phyloP scores from a whole-genome alignment of 129 eudicot species.

The Tagetes patula region DNA sequence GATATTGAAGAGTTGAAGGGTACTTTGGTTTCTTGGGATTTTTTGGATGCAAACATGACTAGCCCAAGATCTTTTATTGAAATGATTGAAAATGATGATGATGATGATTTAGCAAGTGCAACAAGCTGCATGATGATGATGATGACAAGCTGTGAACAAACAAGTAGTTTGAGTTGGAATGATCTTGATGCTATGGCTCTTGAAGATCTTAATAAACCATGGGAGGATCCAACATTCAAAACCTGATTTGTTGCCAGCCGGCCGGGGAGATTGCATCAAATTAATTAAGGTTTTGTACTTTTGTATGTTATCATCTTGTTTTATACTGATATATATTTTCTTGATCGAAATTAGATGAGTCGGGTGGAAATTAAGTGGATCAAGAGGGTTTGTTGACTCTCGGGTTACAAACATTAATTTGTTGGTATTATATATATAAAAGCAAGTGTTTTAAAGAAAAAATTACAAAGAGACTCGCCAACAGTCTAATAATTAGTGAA shows the following conservation, averaged over 20 bases:
- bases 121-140: slow-evolving; percentile 30
- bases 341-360: slow-evolving; percentile 2
- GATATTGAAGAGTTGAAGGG: slow-evolving; percentile 36
- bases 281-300: slow-evolving; percentile 1
- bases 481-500: too few species aligned
- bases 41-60: slow-evolving; percentile 26
- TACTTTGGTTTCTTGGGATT: slow-evolving; percentile 34
- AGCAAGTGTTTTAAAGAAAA: too few species aligned
- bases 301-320: slow-evolving; percentile 15
- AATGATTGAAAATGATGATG: slow-evolving; percentile 30
- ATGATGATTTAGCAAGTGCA: slow-evolving; percentile 22
- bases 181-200: slow-evolving; percentile 53
- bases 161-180: slow-evolving; percentile 55
- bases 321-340: slow-evolving; percentile 7
- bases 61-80: slow-evolving; percentile 19
- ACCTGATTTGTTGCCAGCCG: slow-evolving; percentile 20
- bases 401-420: too few species aligned
- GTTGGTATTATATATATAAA: too few species aligned
- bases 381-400: too few species aligned
- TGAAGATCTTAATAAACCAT: slow-evolving; percentile 59
- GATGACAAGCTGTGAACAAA: slow-evolving; percentile 28
- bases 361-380: too few species aligned
- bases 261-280: slow-evolving; percentile 15
- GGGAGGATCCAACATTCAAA: slow-evolving; percentile 67
- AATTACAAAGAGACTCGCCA: too few species aligned